Percentiles rank a stretch among this genome's conserved stretches.
These are phyloP conservation scores for Dactylellina haptotyla DNA, from an alignment of 2,329 filamentous ascomycete species.

Conservation along the genomic window DNA sequence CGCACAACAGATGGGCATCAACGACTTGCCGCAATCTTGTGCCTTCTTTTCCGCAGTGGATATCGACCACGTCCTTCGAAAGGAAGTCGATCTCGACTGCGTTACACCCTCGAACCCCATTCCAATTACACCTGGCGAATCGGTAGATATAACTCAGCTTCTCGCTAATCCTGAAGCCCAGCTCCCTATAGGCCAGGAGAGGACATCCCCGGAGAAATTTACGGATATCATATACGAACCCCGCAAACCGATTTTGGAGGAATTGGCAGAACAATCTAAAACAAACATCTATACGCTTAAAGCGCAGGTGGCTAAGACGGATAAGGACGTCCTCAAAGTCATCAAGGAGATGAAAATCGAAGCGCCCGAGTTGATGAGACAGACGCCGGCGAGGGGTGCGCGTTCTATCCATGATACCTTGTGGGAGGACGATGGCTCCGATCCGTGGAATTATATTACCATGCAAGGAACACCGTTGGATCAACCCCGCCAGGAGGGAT, in stretches of 20 bases:
- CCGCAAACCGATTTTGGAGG: slow-evolving; percentile 81
- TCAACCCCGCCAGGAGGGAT: neutral
- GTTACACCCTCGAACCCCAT: slow-evolving; percentile 85
- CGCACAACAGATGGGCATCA: slow-evolving; percentile 92
- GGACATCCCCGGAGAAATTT: slow-evolving; percentile 66
- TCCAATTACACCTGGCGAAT: slow-evolving; percentile 85
- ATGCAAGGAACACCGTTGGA: slow-evolving; percentile 2
- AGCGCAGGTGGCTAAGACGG: slow-evolving; percentile 82
- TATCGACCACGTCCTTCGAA: slow-evolving; percentile 92
- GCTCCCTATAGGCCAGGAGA: slow-evolving; percentile 7
- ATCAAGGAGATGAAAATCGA: slow-evolving; percentile 70
- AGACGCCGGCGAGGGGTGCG: slow-evolving; percentile 11
- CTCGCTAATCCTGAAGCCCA: slow-evolving; percentile 72
- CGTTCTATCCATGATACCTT: slow-evolving; percentile 16
- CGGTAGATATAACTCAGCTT: slow-evolving; percentile 81
- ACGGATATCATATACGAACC: slow-evolving; percentile 74
- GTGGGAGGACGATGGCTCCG: slow-evolving; percentile 22
- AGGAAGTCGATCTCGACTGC: slow-evolving; percentile 98
- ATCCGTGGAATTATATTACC: slow-evolving; percentile 17
- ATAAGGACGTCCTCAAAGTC: slow-evolving; percentile 75
- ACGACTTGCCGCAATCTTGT: slow-evolving; percentile 91
- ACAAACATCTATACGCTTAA: slow-evolving; percentile 73
- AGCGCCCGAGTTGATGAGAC: slow-evolving; percentile 52
- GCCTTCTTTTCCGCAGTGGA: slow-evolving; percentile 97
- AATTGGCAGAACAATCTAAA: slow-evolving; percentile 65